phyloP scores from a whole-genome alignment of 129 eudicot species.

The Smallanthus sonchifolius region DNA sequence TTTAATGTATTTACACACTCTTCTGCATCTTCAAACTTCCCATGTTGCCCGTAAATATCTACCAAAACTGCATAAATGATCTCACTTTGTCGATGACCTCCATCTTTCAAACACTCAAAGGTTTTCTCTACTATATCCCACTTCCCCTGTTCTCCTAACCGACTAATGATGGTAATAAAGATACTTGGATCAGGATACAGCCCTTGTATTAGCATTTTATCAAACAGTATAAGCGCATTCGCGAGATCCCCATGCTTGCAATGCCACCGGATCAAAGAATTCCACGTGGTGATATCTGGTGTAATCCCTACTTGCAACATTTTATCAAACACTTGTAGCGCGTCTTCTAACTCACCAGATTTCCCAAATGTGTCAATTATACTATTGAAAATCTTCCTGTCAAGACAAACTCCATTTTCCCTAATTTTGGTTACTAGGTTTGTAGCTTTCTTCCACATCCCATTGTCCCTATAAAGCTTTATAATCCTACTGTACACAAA shows the following conservation, averaged over 20 bases:
- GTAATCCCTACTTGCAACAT: constrained; percentile 62
- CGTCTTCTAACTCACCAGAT: constrained; percentile 66
- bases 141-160: constrained; percentile 77
- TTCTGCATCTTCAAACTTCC: constrained; percentile 62
- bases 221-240: constrained; percentile 55
- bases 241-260: constrained; percentile 54
- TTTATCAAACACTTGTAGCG: constrained; percentile 50
- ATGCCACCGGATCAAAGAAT: constrained; percentile 81
- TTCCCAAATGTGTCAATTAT: constrained; percentile 73
- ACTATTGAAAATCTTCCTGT: constrained; percentile 54
- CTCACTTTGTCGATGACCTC: constrained; percentile 58
- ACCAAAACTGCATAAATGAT: constrained; percentile 68
- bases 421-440: constrained; percentile 49
- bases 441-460: constrained; percentile 91
- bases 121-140: constrained; percentile 60
- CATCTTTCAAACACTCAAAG: constrained; percentile 53
- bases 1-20: constrained; percentile 52
- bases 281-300: constrained; percentile 83
- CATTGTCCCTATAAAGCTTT: constrained; percentile 75
- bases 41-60: constrained; percentile 92
- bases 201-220: constrained; percentile 74
- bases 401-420: constrained; percentile 48
- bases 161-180: constrained; percentile 52
- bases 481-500: constrained; percentile 75
- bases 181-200: constrained; percentile 87